Conservation (phyloP, 805 yeast species). For the Saccharomycopsis sp. region DNA sequence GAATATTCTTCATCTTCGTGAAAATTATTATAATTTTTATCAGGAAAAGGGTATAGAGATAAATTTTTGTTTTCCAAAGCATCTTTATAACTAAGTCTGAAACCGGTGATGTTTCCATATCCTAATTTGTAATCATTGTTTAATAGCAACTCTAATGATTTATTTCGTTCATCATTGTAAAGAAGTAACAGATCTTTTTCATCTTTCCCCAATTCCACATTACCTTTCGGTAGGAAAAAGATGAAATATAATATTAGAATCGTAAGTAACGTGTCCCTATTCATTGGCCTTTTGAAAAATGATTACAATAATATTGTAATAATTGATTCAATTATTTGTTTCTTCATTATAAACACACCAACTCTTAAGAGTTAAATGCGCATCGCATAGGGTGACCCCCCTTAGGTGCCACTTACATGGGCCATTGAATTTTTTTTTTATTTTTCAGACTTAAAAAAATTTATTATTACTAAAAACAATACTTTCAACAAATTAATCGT, state of each 20-base stretch:
- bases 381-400: too few relatives aligned
- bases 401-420: too few relatives aligned
- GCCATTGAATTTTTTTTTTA: too few relatives aligned
- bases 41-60: slow-evolving; percentile 49
- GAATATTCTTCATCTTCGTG: slow-evolving; percentile 41
- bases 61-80: slow-evolving; percentile 32
- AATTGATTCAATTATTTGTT: too few relatives aligned
- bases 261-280: slow-evolving; percentile 4
- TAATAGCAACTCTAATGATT: slow-evolving; percentile 25
- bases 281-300: too few relatives aligned
- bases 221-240: slow-evolving; percentile 26
- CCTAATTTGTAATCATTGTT: slow-evolving; percentile 39
- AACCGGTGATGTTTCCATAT: slow-evolving; percentile 68
- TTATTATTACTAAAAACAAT: too few relatives aligned
- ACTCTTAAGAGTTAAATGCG: too few relatives aligned
- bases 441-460: too few relatives aligned
- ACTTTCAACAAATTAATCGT: too few relatives aligned
- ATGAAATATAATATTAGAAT: slow-evolving; percentile 24
- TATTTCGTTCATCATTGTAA: slow-evolving; percentile 26
- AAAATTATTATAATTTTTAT: slow-evolving; percentile 34
- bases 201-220: slow-evolving; percentile 26
- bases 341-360: too few relatives aligned
- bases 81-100: slow-evolving; percentile 55
- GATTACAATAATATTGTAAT: too few relatives aligned
- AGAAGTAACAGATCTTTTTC: slow-evolving; percentile 30